phyloP scores from a whole-genome alignment of 768 basidiomycete species.

The Fistulinella prunicolor region DNA sequence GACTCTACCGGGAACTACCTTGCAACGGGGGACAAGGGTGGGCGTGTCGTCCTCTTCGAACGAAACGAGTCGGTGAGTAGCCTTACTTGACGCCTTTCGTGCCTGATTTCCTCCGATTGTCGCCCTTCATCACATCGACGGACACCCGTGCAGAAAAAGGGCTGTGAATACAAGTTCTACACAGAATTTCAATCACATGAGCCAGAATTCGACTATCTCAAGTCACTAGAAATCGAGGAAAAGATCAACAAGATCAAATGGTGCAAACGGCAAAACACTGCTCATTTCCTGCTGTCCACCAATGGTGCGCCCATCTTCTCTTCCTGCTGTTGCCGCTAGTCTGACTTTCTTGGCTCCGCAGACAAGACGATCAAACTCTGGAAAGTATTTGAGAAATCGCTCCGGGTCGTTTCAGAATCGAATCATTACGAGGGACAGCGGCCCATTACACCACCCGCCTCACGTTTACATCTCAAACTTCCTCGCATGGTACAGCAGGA shows the following conservation, averaged over 20 bases:
- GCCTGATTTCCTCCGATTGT: constrained; percentile 36
- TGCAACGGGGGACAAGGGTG: constrained; percentile 99
- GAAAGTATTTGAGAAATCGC: constrained; percentile 99
- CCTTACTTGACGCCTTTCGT: constrained; percentile 6
- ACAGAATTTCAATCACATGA: constrained; percentile 99
- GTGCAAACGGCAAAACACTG: constrained; percentile 97
- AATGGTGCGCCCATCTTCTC: constrained; percentile 62
- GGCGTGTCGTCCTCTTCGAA: constrained; percentile 97
- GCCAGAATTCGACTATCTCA: constrained; percentile 99
- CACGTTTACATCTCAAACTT: constrained; percentile 65
- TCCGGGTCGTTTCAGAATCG: constrained; percentile 95
- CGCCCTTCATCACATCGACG: constrained; percentile 17
- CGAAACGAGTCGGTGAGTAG: constrained; percentile 88
- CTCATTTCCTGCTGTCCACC: constrained; percentile 95
- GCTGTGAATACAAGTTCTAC: constrained; percentile 99
- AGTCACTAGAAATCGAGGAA: constrained; percentile 99
- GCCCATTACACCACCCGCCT: constrained; percentile 59
- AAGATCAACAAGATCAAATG: constrained; percentile 99
- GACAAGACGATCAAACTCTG: constrained; percentile 99
- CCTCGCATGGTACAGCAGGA: constrained; percentile 94
- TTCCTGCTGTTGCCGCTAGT: not conserved
- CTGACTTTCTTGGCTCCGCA: constrained; percentile 31
- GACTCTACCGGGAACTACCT: constrained; percentile 99
- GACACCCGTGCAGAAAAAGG: constrained; percentile 76
- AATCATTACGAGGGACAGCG: constrained; percentile 85